phyloP scores from a whole-genome alignment of 2,329 filamentous ascomycete genomes.

The Ophioceras dolichostomum region DNA sequence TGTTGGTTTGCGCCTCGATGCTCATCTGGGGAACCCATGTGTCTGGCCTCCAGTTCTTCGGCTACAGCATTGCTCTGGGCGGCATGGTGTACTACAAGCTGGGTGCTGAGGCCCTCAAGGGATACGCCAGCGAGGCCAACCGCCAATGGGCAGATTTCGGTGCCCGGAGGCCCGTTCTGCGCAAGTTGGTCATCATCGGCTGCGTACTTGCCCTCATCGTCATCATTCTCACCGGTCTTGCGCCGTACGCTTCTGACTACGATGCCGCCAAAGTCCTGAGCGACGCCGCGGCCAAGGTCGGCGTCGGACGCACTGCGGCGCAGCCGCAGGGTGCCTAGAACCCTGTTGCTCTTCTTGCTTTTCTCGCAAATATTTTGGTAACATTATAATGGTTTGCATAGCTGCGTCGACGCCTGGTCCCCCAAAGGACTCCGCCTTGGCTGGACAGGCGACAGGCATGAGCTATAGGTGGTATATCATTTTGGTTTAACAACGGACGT shows the following conservation, averaged over 20 bases:
- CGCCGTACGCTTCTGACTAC: conserved; percentile 46
- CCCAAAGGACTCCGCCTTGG: no score
- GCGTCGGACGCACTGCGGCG: no score
- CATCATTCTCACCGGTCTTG: conserved; percentile 56
- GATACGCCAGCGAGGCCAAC: conserved; percentile 58
- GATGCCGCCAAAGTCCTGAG: conserved; percentile 36
- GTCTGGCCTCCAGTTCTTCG: conserved; percentile 65
- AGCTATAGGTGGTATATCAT: no score
- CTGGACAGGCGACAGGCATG: no score
- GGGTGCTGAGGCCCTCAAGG: conserved; percentile 70
- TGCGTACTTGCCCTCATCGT: conserved; percentile 45
- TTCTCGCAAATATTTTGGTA: no score
- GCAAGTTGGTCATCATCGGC: conserved; percentile 64
- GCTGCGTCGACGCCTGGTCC: no score
- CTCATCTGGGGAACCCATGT: conserved; percentile 70
- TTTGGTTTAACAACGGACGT: background rate
- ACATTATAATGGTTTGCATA: no score
- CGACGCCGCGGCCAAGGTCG: conserved; percentile 36
- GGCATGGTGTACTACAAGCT: conserved; percentile 84
- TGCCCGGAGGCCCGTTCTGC: conserved; percentile 59
- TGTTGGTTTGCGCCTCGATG: conserved; percentile 70
- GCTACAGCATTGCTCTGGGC: conserved; percentile 66
- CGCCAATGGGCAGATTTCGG: conserved; percentile 84
- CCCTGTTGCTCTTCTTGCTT: no score
- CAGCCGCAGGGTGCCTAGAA: no score